These are phyloP conservation scores for Colletotrichum sublineola DNA, from an alignment of 2,329 filamentous ascomycete genomes.

Conservation along the genomic window DNA sequence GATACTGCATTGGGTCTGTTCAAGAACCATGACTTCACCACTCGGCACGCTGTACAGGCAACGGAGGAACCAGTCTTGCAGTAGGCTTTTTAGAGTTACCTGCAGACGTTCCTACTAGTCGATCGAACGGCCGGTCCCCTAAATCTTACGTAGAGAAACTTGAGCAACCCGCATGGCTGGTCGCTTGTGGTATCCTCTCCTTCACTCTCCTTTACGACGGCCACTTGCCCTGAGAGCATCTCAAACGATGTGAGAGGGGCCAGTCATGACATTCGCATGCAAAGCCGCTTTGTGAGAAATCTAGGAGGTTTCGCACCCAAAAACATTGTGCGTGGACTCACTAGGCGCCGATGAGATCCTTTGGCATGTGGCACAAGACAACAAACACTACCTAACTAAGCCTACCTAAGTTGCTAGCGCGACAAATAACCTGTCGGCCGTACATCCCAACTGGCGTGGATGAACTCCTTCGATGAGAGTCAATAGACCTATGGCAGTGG, in stretches of 20 bases:
- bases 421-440: neutral
- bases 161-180: neutral
- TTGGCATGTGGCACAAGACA: neutral
- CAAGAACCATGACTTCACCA: slow-evolving; percentile 22
- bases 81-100: neutral
- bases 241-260: neutral
- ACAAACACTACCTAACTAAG: neutral
- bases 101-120: neutral
- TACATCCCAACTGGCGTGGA: neutral
- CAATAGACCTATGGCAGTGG: neutral
- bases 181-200: too few relatives aligned
- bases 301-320: neutral
- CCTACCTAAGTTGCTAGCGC: too few relatives aligned
- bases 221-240: neutral
- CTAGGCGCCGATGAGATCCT: neutral
- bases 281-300: neutral
- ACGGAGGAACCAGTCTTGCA: neutral
- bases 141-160: neutral
- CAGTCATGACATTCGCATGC: neutral
- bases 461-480: neutral
- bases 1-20: slow-evolving; percentile 2
- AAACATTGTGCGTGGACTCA: neutral
- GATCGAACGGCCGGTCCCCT: neutral
- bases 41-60: neutral
- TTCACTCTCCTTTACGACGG: neutral